Percentiles rank a stretch among this genome's conserved stretches.
These are phyloP conservation scores for Ogataea siamensis DNA, from an alignment of 805 yeast species.

Conservation along the genomic window DNA sequence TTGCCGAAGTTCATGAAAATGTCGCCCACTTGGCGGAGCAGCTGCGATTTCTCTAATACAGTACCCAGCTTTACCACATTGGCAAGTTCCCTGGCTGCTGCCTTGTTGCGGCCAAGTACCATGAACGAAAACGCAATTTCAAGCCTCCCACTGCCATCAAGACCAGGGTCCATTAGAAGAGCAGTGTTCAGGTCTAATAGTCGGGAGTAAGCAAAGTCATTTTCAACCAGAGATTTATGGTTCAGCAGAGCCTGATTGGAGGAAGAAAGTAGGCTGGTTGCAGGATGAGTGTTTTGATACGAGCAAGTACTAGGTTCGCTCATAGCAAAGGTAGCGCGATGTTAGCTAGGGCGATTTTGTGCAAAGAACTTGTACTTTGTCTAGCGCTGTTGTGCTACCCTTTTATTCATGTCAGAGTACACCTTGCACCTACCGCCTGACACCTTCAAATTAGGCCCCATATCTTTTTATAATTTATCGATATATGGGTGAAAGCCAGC, in stretches of 20 bases:
- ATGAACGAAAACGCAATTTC: slow-evolving; percentile 19
- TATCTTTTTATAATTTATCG: not conserved
- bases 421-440: slow-evolving; percentile 2
- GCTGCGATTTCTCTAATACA: slow-evolving; percentile 12
- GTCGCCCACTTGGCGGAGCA: slow-evolving; percentile 18
- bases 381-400: slow-evolving; percentile 6
- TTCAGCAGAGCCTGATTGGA: slow-evolving; percentile 19
- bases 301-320: slow-evolving; percentile 19
- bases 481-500: not conserved
- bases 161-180: slow-evolving; percentile 15
- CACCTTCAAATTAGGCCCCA: not conserved
- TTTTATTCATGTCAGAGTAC: not conserved
- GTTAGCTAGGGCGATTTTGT: slow-evolving; percentile 10
- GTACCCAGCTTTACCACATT: slow-evolving; percentile 18
- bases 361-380: slow-evolving; percentile 10
- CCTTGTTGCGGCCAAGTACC: slow-evolving; percentile 19
- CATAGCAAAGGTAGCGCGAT: slow-evolving; percentile 15
- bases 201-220: slow-evolving; percentile 19
- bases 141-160: slow-evolving; percentile 10
- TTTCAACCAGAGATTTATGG: slow-evolving; percentile 15
- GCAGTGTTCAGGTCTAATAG: slow-evolving; percentile 8
- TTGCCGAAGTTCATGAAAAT: slow-evolving; percentile 16
- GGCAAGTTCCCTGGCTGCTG: slow-evolving; percentile 21
- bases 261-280: slow-evolving; percentile 19
- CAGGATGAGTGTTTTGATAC: slow-evolving; percentile 18